phyloP scores from a whole-genome alignment of 352 stramenopile genomes.

The Elongisporangium undulatum region DNA sequence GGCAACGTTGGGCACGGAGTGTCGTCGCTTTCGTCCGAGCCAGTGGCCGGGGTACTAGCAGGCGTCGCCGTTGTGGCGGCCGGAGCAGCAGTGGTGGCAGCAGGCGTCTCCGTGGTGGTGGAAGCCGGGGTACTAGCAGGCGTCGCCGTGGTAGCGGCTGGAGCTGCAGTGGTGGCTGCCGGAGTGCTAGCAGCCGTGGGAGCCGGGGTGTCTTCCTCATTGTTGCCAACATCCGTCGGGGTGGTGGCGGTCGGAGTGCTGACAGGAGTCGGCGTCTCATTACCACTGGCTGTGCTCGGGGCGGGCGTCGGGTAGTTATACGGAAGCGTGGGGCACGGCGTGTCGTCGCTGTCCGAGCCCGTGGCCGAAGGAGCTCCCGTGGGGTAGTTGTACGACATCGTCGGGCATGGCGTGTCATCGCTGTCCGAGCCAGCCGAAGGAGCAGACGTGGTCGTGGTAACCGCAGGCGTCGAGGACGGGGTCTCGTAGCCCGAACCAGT shows the following conservation, averaged over 20 bases:
- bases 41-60: background rate
- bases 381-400: conserved; percentile 6
- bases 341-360: conserved; percentile 6
- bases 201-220: conserved; percentile 17
- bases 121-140: too few relatives aligned
- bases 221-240: background rate
- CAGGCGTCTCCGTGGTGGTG: background rate
- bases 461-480: conserved; percentile 8
- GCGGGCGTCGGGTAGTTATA: conserved; percentile 22
- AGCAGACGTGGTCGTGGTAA: conserved; percentile 4
- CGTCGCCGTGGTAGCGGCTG: background rate
- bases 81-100: too few relatives aligned
- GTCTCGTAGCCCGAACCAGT: conserved; percentile 4
- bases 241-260: background rate
- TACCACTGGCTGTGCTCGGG: background rate
- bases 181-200: conserved; percentile 1
- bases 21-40: conserved; percentile 8
- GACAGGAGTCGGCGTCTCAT: background rate
- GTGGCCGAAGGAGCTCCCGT: background rate
- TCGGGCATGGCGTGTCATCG: conserved; percentile 5
- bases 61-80: background rate
- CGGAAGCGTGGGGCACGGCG: conserved; percentile 19
- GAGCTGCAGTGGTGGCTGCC: background rate
- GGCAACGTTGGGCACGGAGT: conserved; percentile 14
- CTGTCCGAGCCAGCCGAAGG: background rate